Evolutionary conservation across 768 basidiomycete species (phyloP).

Genomic region (Termitomyces sp.): DNA sequence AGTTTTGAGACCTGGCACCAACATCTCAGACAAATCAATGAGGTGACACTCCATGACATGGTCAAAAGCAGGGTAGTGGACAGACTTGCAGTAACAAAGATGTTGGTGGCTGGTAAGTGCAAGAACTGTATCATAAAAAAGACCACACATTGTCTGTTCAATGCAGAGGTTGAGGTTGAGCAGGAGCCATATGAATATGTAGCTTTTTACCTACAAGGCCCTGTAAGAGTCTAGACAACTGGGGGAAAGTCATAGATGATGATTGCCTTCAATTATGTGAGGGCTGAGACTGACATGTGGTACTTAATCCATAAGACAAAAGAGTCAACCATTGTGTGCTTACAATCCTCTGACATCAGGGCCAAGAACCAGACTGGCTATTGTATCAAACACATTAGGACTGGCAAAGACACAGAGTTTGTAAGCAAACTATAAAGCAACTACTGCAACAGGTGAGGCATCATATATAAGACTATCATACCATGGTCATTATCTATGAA

Average conservation of each 20-base stretch:
- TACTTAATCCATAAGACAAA: too few species aligned
- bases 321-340: too few species aligned
- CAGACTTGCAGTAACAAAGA: neutral
- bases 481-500: too few species aligned
- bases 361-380: too few species aligned
- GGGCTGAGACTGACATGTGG: too few species aligned
- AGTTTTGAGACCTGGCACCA: neutral
- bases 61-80: neutral
- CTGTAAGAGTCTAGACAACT: neutral
- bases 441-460: too few species aligned
- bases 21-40: neutral
- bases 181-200: neutral
- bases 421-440: too few species aligned
- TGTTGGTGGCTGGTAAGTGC: neutral
- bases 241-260: neutral
- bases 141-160: neutral
- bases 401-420: too few species aligned
- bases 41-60: neutral
- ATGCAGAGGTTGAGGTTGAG: neutral
- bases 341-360: too few species aligned
- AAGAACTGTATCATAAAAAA: neutral
- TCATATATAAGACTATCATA: too few species aligned
- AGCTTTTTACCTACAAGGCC: neutral
- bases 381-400: too few species aligned
- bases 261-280: neutral